Base-by-base conservation (phyloP, 192 early-diverging fungal species). In the Dispira simplex region DNA sequence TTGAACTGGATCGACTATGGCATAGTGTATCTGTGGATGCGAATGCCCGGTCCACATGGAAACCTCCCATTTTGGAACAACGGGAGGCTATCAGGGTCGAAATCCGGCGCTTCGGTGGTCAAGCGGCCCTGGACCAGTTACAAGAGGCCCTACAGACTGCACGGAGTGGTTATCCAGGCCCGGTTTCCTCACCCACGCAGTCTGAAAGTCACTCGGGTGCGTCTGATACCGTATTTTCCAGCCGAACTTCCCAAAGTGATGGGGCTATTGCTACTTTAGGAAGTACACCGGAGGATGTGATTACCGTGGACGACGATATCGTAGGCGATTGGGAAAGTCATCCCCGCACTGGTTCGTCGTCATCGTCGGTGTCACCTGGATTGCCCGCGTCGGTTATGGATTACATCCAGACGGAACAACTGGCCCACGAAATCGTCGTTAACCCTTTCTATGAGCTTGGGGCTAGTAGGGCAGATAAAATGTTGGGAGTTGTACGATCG, bases 381-480 rank as follows among this genome's bases (percentile, higher is more conserved):
- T 23, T 44, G 49, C n/a, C 47, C 32, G 11, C 46, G 20, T 45
- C 62, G 14, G 28, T 16, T n/a, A 11, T 26, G 16, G 55, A 49
- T 4, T 57, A 49, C 1, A 64, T 83, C 32, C 71, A 75, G 28
- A 90, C 89, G 64, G 75, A 86, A 44, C 75, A 85, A 59, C 66
- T 92, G 46, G 82, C 86, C 0, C 90, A 92, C 68, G 90, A 92
- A 67, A 63, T 92, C 13, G 80, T 84, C 23, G 63, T 90, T 68
- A 79, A 92, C 68, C 83, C 90, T 0, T 77, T 85, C 23, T 89
- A 88, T 63, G 71, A 74, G 44, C 68, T 92, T 11, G 74, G 81
- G 46, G 72, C 66, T 64, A 68, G 28, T 48, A 55, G 43, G 56
- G 59, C 54, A 9, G 60, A 54, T 8, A 73, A 68, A 11, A 55